Evolutionary conservation across 2,329 filamentous ascomycete species (phyloP), one percentile per base, ranked within the genome.

Genomic region (Paracoccidioides brasiliensis): DNA sequence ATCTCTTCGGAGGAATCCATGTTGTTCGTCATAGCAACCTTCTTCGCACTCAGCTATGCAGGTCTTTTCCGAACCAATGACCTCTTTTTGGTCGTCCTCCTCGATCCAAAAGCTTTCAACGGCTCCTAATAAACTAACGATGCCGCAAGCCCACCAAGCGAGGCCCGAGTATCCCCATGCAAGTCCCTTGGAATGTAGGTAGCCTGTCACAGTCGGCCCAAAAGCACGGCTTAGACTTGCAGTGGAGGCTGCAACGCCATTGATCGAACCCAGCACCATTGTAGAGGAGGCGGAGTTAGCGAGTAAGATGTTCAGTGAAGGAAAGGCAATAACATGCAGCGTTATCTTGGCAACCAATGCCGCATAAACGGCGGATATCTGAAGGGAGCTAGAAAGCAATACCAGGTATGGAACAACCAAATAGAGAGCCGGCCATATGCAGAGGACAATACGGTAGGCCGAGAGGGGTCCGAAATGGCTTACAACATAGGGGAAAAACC

Each of bases 301-400:
- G 35, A 95, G 80, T 56, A 98, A 81, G 56, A 97, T 94, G 9
- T 86, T 85, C 62, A 90, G 90, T 64, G 86, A 88, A 9, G 93
- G 93, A 70, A 95, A 97, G 0, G 90, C 85, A 71, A 96, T 84
- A 48, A 89, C 90, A 63, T 91, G 84, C 64, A 93, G 90, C 0
- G 89, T 94, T 67, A 94, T 95, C 72, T 96, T 97, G 84, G 87
- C 89, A 61, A 95, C 79, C 9, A 97, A 79, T 30, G 91, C 77
- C 6, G 83, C 64, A 66, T 90, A 91, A 52, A 95, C 82, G 30
- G 86, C 88, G 1, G 82, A 73, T 73, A 87, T 86, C 58, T 86
- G 84, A 43, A 89, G 70, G 35, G 73, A 73, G 14, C 83, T 76
- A 0, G 93, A 91, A 0, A 96, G 79, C 5, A 97, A 79, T 1